Conservation (phyloP, 2,329 filamentous ascomycete species). For the Xylariaceae sp. region DNA sequence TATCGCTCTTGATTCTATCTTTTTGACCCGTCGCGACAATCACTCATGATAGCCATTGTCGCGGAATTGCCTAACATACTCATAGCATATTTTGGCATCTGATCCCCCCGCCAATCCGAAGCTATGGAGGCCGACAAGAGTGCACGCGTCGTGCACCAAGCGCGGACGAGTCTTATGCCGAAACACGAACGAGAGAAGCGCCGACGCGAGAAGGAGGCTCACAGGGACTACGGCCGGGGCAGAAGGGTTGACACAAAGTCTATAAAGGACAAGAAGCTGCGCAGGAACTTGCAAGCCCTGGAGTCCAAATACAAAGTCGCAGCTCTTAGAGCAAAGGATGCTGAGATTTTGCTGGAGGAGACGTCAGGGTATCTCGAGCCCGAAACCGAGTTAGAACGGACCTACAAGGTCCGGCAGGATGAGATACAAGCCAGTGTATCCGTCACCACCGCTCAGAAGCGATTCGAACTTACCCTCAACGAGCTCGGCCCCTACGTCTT, state of each 20-base stretch:
- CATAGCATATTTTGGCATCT: background rate
- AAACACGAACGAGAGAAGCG: conserved; percentile 49
- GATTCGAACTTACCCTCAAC: conserved; percentile 82
- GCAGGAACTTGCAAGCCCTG: conserved; percentile 70
- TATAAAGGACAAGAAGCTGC: conserved; percentile 86
- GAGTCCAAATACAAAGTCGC: conserved; percentile 82
- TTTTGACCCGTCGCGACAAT: background rate
- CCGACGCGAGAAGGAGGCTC: conserved; percentile 57
- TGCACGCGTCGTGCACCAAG: conserved; percentile 47
- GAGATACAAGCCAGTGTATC: conserved; percentile 73
- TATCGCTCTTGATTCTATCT: background rate
- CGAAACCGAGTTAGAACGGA: conserved; percentile 82
- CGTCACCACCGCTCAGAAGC: conserved; percentile 83
- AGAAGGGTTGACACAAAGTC: conserved; percentile 65
- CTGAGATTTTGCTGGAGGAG: conserved; percentile 90
- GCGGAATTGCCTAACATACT: background rate
- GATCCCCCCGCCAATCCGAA: background rate
- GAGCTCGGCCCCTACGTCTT: conserved; percentile 80
- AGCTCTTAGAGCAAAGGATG: conserved; percentile 81
- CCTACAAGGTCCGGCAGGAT: conserved; percentile 86
- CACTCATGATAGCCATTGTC: background rate
- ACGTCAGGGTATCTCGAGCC: conserved; percentile 80
- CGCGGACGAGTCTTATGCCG: conserved; percentile 49
- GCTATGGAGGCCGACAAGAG: conserved; percentile 43
- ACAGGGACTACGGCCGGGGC: conserved; percentile 80